Evolutionary conservation across 1,139 yeast genomes (phyloP).

Genomic region (Pichia sp.): DNA sequence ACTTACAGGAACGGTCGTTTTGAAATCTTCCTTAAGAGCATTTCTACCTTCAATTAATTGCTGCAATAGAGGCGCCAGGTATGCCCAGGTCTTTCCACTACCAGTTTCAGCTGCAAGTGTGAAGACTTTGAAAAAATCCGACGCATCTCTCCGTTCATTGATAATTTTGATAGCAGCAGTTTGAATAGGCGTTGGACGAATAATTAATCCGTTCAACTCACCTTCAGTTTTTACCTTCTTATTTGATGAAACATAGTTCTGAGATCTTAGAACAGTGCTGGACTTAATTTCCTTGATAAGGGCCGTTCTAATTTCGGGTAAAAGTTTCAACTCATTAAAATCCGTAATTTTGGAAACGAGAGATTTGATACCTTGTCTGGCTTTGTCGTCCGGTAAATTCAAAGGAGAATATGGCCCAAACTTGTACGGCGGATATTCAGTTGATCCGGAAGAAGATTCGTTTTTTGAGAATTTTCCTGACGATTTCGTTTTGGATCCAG

Average conservation of each 20-base stretch:
- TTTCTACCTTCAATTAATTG: constrained; percentile 36
- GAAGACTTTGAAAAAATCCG: constrained; percentile 46
- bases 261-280: constrained; percentile 34
- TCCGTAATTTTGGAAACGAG: constrained; percentile 43
- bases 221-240: constrained; percentile 32
- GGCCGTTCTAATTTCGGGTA: constrained; percentile 60
- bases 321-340: constrained; percentile 57
- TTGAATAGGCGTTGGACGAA: constrained; percentile 59
- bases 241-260: constrained; percentile 31
- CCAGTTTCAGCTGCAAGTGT: constrained; percentile 96
- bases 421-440: constrained; percentile 22
- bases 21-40: background rate
- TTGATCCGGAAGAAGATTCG: constrained; percentile 1
- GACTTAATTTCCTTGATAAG: constrained; percentile 50
- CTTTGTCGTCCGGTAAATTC: constrained; percentile 23
- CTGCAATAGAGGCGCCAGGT: constrained; percentile 66
- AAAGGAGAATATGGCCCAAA: constrained; percentile 26
- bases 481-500: background rate
- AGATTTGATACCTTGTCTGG: constrained; percentile 21
- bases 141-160: constrained; percentile 26
- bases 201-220: constrained; percentile 26
- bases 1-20: constrained; percentile 12
- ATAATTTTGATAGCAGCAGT: constrained; percentile 46
- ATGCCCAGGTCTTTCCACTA: constrained; percentile 93
- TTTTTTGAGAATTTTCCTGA: background rate